Base-by-base conservation (phyloP, 352 stramenopile species). In the Phytophthora colocasiae region DNA sequence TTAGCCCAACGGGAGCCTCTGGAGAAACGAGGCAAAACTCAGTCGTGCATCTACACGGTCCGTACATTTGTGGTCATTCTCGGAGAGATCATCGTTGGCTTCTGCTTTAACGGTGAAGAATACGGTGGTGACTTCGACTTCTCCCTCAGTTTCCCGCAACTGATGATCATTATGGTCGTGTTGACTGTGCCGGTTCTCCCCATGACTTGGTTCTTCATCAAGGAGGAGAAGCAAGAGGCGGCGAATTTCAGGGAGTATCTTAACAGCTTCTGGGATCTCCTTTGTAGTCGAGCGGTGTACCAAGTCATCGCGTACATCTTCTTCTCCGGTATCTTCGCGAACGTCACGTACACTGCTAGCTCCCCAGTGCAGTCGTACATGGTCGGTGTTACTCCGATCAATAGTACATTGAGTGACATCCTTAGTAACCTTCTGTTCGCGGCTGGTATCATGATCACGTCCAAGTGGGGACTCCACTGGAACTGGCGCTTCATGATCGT, bases 1-100 rank as follows among this genome's bases (percentile, higher is more conserved):
- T 58, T 84, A 43, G 77, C 79, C 6, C 79, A 88, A 51, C 77
- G 75, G 10, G 79, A 88, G 36, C 79, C 79, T 3, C 47, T 74
- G 5, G 68, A 54, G 8, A 83, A 74, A n/a, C 79, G 79, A 40
- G 79, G 79, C 24, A 77, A 75, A 47, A 86, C 77, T 0, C 79
- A 88, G 47, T 83, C 77, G 15, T 54, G 44, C 24, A 76, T 80
- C 47, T 85, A 85, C 70, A 58, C 49, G 15, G 64, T 80, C 6
- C 77, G 75, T 67, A 77, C 66, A 0, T 40, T 55, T 2, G 69
- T 78, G 50, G 63, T 70, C 14, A 79, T 81, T 27, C 65, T 89
- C 12, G 68, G 68, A 14, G 59, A 78, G 14, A 6, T 83, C 0
- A n/a, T 84, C 12, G 44, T 63, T 6, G 78, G 64, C 14, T 84